A percentile compares a stretch with the other conserved stretches of the same genome.
These are phyloP conservation scores for Bjerkandera adusta DNA, from an alignment of 1,284 basidiomycete species.

Conservation along the genomic window DNA sequence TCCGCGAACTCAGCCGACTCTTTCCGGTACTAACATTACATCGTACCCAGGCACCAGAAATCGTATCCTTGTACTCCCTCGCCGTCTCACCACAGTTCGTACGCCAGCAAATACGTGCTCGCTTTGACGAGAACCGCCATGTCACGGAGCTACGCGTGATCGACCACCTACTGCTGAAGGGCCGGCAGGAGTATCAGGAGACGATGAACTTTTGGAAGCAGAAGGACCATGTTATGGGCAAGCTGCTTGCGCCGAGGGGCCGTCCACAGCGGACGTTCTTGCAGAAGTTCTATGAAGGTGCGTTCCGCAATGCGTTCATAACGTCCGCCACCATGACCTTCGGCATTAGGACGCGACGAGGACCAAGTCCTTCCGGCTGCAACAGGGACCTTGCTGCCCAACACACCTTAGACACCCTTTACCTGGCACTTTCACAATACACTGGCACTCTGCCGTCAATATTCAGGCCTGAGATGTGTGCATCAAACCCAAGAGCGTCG, in stretches of 20 bases:
- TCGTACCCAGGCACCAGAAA: constrained; percentile 79
- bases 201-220: constrained; percentile 95
- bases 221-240: constrained; percentile 70
- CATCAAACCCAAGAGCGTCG: too few species aligned
- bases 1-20: constrained; percentile 11
- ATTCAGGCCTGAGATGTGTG: too few species aligned
- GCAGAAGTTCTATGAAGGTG: constrained; percentile 85
- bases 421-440: too few species aligned
- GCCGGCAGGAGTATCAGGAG: constrained; percentile 90
- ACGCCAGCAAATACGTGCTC: constrained; percentile 81
- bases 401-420: constrained; percentile 2
- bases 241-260: constrained; percentile 50
- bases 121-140: constrained; percentile 86
- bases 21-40: neutral
- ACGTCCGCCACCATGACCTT: neutral
- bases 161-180: constrained; percentile 88
- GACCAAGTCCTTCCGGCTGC: constrained; percentile 52
- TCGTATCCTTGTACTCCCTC: constrained; percentile 83
- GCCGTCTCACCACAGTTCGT: constrained; percentile 81
- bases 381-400: constrained; percentile 33
- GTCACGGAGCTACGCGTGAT: constrained; percentile 84
- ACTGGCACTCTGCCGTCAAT: too few species aligned
- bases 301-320: constrained; percentile 25
- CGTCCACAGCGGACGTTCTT: constrained; percentile 69
- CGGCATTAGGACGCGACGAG: constrained; percentile 48